Evolutionary conservation across 306 rosid species (phyloP), one percentile per base, ranked within the genome.

Genomic region (Carpinus fangiana): DNA sequence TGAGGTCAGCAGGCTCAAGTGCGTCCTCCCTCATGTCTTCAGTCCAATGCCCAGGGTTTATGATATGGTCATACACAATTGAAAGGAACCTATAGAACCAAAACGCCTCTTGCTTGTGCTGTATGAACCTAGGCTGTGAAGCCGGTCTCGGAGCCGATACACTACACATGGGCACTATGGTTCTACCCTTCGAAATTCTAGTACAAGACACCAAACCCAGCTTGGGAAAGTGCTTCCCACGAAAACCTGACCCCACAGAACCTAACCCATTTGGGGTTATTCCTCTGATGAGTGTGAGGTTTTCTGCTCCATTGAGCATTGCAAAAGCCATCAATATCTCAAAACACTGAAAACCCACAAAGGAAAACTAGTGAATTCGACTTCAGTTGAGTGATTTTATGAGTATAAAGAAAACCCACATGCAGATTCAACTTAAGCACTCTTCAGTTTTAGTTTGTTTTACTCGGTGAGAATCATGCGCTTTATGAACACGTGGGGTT

Each of bases 21-120:
- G 97, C 98, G 0, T 94, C 97, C 54, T 94, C 98, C 75, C 98
- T 90, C 97, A 94, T 92, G 71, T 94, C 98, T 86, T 90, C 98
- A 16, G 97, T 92, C 97, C 98, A 94, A 62, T 92, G 97, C 18
- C 97, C 97, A 50, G 98, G 98, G 81, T 94, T 94, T 54, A 94
- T 89, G 38, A 92, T 66, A 76, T 92, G 97, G 84, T 94, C 97
- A 67, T 92, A 94, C 78, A 92, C 97, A 82, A 94, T 89, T 11
- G 97, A 90, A 13, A 94, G 95, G 46, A 94, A 94, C 84, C 95
- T 88, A 67, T 90, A 94, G 82, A 94, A 94, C 98, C 97, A 94
- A 79, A 92, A 94, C 0, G 98, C 98, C 80, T 94, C 97, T 51
- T 94, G 90, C 70, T 94, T 92, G 89, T 94, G 93, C 73, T 92